A percentile compares a stretch with the other conserved stretches of the same genome.
Conservation (phyloP, 805 yeast genomes). For the Kodamaea neixiangensis region DNA sequence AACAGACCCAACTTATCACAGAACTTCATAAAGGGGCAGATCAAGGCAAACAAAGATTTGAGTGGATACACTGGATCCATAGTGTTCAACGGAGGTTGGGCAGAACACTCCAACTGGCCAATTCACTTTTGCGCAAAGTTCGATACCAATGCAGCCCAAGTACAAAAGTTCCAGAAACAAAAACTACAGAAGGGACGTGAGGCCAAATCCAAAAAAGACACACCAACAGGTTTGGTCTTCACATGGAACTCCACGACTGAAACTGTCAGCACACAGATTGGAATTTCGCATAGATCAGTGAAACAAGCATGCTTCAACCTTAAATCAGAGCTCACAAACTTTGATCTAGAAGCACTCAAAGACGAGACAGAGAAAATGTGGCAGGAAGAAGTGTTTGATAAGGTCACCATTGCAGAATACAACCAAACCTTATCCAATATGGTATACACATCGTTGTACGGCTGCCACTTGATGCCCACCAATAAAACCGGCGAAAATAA, state of each 20-base stretch:
- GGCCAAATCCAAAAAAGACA: neutral
- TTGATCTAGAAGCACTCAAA: slow-evolving; percentile 15
- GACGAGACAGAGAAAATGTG: slow-evolving; percentile 20
- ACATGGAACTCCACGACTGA: slow-evolving; percentile 15
- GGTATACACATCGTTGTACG: slow-evolving; percentile 30
- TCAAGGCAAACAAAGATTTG: slow-evolving; percentile 16
- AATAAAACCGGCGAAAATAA: slow-evolving; percentile 35
- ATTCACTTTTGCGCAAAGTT: slow-evolving; percentile 33
- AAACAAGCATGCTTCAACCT: slow-evolving; percentile 31
- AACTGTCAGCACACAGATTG: slow-evolving; percentile 21
- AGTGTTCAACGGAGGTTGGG: slow-evolving; percentile 34
- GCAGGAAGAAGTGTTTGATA: slow-evolving; percentile 26
- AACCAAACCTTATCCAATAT: slow-evolving; percentile 14
- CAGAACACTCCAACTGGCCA: slow-evolving; percentile 27
- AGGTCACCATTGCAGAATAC: slow-evolving; percentile 18
- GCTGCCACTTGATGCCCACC: slow-evolving; percentile 31
- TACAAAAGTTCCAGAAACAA: slow-evolving; percentile 15
- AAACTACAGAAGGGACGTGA: neutral
- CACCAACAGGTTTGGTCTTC: slow-evolving; percentile 23
- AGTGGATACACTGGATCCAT: slow-evolving; percentile 26
- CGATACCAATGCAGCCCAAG: slow-evolving; percentile 17
- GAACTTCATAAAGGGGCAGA: slow-evolving; percentile 26
- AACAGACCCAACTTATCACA: slow-evolving; percentile 35
- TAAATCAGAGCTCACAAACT: slow-evolving; percentile 18
- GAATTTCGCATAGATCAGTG: slow-evolving; percentile 29